These are phyloP conservation scores for Komagataella pseudopastoris DNA, from an alignment of 805 yeast species.

Conservation along the genomic window DNA sequence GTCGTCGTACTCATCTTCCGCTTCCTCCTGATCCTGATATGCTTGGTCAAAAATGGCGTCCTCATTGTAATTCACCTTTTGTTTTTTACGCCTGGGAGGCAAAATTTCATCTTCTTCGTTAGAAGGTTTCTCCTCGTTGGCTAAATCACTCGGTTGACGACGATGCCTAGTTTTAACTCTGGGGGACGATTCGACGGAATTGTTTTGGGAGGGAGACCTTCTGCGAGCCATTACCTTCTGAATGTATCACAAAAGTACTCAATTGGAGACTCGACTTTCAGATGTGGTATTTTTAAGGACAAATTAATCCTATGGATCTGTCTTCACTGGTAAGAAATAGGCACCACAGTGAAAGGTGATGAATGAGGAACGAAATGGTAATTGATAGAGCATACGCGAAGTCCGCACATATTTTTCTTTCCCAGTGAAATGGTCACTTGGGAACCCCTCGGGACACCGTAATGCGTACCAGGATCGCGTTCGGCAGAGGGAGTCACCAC, in stretches of 20 bases:
- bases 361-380: neutral
- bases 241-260: neutral
- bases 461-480: neutral
- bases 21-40: neutral
- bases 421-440: neutral
- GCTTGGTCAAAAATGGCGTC: neutral
- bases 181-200: neutral
- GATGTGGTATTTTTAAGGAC: neutral
- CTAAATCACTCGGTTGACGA: neutral
- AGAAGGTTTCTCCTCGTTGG: neutral
- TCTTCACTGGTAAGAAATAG: neutral
- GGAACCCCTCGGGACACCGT: neutral
- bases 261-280: neutral
- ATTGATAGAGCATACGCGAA: neutral
- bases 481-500: neutral
- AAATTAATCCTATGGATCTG: neutral
- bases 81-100: constrained; percentile 1
- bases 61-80: constrained; percentile 3
- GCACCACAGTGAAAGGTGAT: neutral
- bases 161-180: neutral
- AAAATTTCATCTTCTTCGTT: constrained; percentile 1
- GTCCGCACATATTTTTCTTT: neutral
- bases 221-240: neutral
- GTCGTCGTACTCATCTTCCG: neutral
- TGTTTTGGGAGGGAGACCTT: neutral